These are phyloP conservation scores for Barnettozyma wickerhamii DNA, from an alignment of 805 yeast genomes.

Conservation along the genomic window DNA sequence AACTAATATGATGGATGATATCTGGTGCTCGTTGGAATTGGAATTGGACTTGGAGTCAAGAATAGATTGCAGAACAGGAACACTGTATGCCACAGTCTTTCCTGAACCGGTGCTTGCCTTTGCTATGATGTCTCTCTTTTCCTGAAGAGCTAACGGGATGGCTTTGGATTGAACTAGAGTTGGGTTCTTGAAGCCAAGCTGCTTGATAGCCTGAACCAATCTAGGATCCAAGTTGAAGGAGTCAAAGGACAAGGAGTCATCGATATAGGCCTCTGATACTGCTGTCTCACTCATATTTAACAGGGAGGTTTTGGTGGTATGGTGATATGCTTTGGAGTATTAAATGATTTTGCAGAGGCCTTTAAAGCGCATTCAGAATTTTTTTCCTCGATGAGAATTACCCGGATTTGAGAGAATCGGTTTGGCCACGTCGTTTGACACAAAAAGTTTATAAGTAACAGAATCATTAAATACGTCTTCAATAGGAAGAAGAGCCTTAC, in stretches of 20 bases:
- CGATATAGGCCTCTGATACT: slow-evolving; percentile 68
- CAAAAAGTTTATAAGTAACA: no score
- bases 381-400: neutral
- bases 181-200: slow-evolving; percentile 77
- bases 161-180: slow-evolving; percentile 88
- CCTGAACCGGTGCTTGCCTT: slow-evolving; percentile 96
- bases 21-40: slow-evolving; percentile 24
- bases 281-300: slow-evolving; percentile 34
- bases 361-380: neutral
- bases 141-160: slow-evolving; percentile 87
- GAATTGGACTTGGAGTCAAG: slow-evolving; percentile 38
- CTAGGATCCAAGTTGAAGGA: slow-evolving; percentile 79
- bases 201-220: slow-evolving; percentile 75
- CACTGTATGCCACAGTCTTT: slow-evolving; percentile 84
- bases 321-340: no score
- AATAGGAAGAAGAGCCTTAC: neutral
- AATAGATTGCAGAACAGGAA: slow-evolving; percentile 82
- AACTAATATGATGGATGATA: slow-evolving; percentile 59
- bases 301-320: no score
- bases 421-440: neutral
- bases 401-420: slow-evolving; percentile 3
- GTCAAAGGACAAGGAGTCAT: slow-evolving; percentile 67
- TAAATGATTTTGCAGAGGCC: no score
- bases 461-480: no score
- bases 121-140: slow-evolving; percentile 88